A percentile compares a stretch with the other conserved stretches of the same genome.
Conservation (phyloP, 1,284 basidiomycete species). For the Fomitopsis betulina region DNA sequence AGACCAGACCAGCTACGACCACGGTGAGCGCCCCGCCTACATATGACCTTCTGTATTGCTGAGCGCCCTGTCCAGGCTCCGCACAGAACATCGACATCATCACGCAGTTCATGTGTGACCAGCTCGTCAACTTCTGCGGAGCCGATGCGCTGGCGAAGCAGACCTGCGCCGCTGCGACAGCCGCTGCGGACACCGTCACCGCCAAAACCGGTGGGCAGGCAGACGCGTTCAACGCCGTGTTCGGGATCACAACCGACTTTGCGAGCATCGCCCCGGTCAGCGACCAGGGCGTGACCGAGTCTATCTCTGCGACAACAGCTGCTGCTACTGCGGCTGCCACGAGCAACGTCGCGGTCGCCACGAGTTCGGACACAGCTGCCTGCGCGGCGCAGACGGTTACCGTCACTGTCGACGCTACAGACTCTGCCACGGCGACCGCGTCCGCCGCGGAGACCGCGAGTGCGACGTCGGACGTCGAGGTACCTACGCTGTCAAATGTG, state of each 20-base stretch:
- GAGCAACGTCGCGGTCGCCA: slow-evolving; percentile 4
- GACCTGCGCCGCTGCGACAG: slow-evolving; percentile 39
- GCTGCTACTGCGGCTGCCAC: slow-evolving; percentile 21
- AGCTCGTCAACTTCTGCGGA: slow-evolving; percentile 44
- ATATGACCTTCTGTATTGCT: slow-evolving; percentile 27
- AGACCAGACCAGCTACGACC: slow-evolving; percentile 25
- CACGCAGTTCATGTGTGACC: slow-evolving; percentile 51
- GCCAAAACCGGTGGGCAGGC: slow-evolving; percentile 47
- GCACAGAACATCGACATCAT: slow-evolving; percentile 54
- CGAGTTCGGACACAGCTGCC: slow-evolving; percentile 11
- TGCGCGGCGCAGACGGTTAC: slow-evolving; percentile 9
- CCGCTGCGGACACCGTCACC: slow-evolving; percentile 39
- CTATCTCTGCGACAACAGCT: slow-evolving; percentile 6
- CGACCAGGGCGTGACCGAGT: slow-evolving; percentile 17
- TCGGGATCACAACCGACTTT: slow-evolving; percentile 28
- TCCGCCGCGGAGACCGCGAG: not conserved
- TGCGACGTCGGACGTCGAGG: not conserved
- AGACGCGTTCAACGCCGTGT: slow-evolving; percentile 38
- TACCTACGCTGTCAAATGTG: not conserved
- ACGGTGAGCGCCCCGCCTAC: not conserved
- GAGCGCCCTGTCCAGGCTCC: slow-evolving; percentile 49
- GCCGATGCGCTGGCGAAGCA: slow-evolving; percentile 49
- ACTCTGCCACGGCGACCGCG: slow-evolving; percentile 10
- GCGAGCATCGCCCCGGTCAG: slow-evolving; percentile 22
- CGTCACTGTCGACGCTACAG: slow-evolving; percentile 9